phyloP scores from a whole-genome alignment of 2,329 filamentous ascomycete species.

The Aspergillus sp. region DNA sequence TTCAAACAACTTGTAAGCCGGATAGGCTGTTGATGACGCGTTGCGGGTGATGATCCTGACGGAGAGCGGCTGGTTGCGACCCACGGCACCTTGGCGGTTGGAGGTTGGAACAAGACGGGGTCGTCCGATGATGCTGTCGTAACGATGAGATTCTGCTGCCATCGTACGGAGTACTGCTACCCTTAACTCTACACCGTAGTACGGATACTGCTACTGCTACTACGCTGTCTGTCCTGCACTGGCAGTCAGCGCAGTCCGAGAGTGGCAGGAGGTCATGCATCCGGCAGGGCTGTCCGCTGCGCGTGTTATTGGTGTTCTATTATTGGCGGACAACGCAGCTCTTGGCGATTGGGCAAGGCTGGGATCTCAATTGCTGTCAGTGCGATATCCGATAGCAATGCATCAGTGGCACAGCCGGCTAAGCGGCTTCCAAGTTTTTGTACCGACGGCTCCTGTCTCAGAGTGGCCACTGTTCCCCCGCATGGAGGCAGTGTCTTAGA shows the following conservation, averaged over 20 bases:
- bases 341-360: too few relatives aligned
- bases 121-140: background rate
- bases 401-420: too few relatives aligned
- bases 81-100: constrained; percentile 2
- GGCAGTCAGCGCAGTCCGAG: background rate
- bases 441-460: background rate
- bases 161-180: too few relatives aligned
- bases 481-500: background rate
- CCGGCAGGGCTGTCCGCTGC: background rate
- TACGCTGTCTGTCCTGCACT: background rate
- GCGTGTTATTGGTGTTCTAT: background rate
- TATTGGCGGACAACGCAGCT: background rate
- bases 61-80: background rate
- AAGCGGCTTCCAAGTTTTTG: too few relatives aligned
- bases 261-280: background rate
- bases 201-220: too few relatives aligned
- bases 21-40: constrained; percentile 1
- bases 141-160: background rate
- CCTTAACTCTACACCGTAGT: too few relatives aligned
- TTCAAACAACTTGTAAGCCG: background rate
- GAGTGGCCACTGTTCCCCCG: background rate
- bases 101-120: background rate
- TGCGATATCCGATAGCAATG: too few relatives aligned
- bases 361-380: too few relatives aligned
- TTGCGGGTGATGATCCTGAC: background rate